phyloP scores from a whole-genome alignment of 176 grass and related monocot genomes.

The Cenchrus americanus region DNA sequence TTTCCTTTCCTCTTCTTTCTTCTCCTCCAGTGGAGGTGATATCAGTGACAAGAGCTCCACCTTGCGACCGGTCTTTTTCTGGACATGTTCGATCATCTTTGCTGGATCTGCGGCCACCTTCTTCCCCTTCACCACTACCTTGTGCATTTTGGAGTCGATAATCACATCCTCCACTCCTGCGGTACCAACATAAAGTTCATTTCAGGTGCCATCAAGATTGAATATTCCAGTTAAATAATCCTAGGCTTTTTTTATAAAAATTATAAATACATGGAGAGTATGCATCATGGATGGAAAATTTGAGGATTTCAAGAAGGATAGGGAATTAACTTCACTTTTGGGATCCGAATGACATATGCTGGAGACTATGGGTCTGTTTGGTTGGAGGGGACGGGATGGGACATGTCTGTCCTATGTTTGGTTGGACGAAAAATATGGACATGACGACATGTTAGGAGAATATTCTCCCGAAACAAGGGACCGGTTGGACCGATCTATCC shows the following conservation, averaged over 20 bases:
- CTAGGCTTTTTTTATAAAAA: constrained; percentile 25
- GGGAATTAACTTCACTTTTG: constrained; percentile 34
- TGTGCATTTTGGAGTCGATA: constrained; percentile 68
- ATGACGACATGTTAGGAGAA: too few species aligned
- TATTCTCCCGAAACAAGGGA: too few species aligned
- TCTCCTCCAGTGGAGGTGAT: constrained; percentile 46
- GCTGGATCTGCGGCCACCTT: constrained; percentile 81
- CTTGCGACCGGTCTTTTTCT: constrained; percentile 90
- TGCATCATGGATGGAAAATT: background rate
- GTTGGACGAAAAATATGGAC: too few species aligned
- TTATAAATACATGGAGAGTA: constrained; percentile 30
- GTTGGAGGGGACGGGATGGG: too few species aligned
- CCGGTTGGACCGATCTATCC: too few species aligned
- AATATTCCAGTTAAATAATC: constrained; percentile 35
- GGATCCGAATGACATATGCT: constrained; percentile 14
- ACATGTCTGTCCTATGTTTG: too few species aligned
- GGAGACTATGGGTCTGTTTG: constrained; percentile 14
- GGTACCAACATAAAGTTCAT: background rate
- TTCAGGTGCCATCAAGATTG: background rate
- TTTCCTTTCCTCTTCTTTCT: constrained; percentile 69
- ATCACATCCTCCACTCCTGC: constrained; percentile 83
- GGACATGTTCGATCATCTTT: constrained; percentile 88
- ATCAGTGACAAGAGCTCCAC: constrained; percentile 83
- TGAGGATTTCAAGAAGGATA: constrained; percentile 14
- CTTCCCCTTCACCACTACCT: constrained; percentile 93